These are phyloP conservation scores for Kingdonia uniflora DNA, from an alignment of 164 flowering plant genomes.

Conservation along the genomic window DNA sequence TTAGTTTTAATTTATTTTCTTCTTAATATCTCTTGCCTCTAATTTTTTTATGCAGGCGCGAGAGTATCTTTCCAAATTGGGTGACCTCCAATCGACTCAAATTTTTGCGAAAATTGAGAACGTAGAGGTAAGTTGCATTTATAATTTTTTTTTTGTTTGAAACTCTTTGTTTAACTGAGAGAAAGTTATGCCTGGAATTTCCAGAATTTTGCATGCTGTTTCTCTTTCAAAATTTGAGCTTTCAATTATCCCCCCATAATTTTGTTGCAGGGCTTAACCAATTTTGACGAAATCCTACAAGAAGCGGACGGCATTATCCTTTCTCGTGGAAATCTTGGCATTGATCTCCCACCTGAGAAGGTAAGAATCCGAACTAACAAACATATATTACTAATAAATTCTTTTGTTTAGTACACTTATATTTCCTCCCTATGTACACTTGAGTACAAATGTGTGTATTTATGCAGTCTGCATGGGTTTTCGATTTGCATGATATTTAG, in stretches of 20 bases:
- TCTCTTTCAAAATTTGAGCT: constrained; percentile 15
- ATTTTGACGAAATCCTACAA: constrained; percentile 68
- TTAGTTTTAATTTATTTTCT: no score
- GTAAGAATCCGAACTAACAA: constrained; percentile 20
- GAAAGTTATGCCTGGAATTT: neutral
- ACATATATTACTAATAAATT: no score
- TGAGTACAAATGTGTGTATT: no score
- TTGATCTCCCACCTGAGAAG: constrained; percentile 84
- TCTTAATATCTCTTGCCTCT: neutral
- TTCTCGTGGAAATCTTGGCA: constrained; percentile 71
- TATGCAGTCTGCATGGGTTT: no score
- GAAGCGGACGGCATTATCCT: constrained; percentile 76
- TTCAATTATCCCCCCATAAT: neutral
- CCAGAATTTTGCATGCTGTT: neutral
- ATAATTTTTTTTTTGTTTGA: neutral
- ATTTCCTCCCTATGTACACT: no score
- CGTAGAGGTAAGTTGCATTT: constrained; percentile 22
- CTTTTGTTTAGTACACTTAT: no score
- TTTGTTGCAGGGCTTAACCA: constrained; percentile 41
- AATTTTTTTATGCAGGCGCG: constrained; percentile 50
- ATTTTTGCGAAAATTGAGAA: constrained; percentile 84
- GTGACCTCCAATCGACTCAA: constrained; percentile 79
- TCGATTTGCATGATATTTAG: no score
- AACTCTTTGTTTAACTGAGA: no score
- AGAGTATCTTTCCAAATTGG: constrained; percentile 62